A percentile compares a stretch with the other conserved stretches of the same genome.
Evolutionary conservation across 2,329 filamentous ascomycete genomes (phyloP).

Genomic region (Raffaelea ambrosiae): DNA sequence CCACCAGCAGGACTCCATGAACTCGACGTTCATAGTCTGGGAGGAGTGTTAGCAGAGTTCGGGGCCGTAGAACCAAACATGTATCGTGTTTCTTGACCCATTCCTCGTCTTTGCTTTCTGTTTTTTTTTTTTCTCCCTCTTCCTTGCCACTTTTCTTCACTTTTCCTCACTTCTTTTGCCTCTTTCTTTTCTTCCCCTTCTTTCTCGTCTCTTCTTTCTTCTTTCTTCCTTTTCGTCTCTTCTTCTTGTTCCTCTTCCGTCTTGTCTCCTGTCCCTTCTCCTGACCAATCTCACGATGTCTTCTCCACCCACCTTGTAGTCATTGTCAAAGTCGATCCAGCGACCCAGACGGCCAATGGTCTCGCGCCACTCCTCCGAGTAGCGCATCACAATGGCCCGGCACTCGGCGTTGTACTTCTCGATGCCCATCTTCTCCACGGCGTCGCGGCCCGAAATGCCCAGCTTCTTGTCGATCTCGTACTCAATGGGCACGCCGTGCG

Average conservation of each 20-base stretch:
- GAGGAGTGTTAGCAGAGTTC: conserved; percentile 4
- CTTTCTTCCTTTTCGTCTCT: conserved; percentile 1
- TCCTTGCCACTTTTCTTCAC: too few species aligned
- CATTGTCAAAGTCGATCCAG: conserved; percentile 97
- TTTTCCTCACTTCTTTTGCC: too few species aligned
- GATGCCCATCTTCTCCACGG: conserved; percentile 78
- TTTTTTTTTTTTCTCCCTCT: too few species aligned
- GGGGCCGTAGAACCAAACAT: too few species aligned
- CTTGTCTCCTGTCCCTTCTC: background rate
- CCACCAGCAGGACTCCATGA: conserved; percentile 98
- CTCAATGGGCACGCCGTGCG: conserved; percentile 89
- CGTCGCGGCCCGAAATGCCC: conserved; percentile 74
- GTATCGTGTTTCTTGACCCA: too few species aligned
- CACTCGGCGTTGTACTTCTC: conserved; percentile 90
- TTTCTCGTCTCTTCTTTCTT: background rate
- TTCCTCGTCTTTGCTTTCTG: too few species aligned
- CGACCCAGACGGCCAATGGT: conserved; percentile 84
- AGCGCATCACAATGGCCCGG: conserved; percentile 87
- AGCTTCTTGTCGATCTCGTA: conserved; percentile 97
- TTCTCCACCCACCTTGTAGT: conserved; percentile 63
- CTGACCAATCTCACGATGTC: too few species aligned
- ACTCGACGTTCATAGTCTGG: conserved; percentile 80
- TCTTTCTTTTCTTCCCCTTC: too few species aligned
- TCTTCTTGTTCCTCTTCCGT: conserved; percentile 4
- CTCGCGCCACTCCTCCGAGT: conserved; percentile 74